Evolutionary conservation across 2,329 filamentous ascomycete species (phyloP).

Genomic region (Aspergillus sp.): DNA sequence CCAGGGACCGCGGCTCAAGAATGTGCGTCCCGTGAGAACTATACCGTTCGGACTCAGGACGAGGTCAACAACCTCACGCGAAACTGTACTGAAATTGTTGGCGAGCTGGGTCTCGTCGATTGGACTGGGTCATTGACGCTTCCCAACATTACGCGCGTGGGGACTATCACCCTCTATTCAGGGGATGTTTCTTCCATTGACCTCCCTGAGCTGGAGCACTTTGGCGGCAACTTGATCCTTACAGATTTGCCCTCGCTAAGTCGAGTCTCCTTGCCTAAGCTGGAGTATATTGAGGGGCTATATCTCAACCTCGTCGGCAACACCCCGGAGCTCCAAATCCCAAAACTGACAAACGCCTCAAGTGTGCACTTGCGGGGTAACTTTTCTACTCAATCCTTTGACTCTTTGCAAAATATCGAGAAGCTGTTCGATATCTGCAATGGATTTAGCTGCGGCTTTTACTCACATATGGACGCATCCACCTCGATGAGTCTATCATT

Average conservation of each 20-base stretch:
- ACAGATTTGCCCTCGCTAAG: neutral
- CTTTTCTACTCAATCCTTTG: neutral
- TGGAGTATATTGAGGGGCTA: neutral
- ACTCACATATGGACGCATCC: neutral
- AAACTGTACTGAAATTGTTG: neutral
- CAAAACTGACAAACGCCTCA: neutral
- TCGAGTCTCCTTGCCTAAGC: neutral
- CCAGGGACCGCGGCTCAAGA: conserved; percentile 2
- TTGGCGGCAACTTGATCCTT: neutral
- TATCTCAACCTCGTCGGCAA: neutral
- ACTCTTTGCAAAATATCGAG: neutral
- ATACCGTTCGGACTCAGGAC: neutral
- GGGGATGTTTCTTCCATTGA: conserved; percentile 1
- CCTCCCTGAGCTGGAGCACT: neutral
- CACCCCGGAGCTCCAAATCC: neutral
- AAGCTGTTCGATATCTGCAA: conserved; percentile 6
- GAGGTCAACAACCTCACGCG: conserved; percentile 1
- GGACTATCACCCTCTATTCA: neutral
- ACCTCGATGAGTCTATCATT: conserved; percentile 1
- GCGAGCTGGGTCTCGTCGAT: conserved; percentile 4
- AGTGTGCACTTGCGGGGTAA: neutral
- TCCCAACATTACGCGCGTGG: neutral
- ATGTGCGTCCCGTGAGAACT: conserved; percentile 4
- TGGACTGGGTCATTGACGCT: conserved; percentile 3
- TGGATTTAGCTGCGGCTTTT: neutral